Evolutionary conservation across 1,139 yeast genomes (phyloP).

Genomic region (Blastobotrys petasosporus): DNA sequence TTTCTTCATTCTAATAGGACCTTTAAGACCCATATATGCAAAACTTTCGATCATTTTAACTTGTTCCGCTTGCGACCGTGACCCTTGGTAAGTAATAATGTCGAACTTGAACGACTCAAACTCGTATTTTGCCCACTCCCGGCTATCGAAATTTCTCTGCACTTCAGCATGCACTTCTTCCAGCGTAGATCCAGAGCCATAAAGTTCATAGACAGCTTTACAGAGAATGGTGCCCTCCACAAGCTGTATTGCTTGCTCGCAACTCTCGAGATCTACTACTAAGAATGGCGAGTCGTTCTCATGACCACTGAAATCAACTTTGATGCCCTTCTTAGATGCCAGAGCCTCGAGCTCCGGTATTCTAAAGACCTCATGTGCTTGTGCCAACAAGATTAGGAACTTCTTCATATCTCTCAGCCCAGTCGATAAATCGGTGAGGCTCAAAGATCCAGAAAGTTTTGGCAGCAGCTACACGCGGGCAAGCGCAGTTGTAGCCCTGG

Average conservation of each 20-base stretch:
- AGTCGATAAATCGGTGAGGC: neutral
- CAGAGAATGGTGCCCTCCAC: slow-evolving; percentile 64
- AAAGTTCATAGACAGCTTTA: slow-evolving; percentile 75
- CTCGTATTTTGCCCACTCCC: slow-evolving; percentile 21
- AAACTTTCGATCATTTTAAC: slow-evolving; percentile 66
- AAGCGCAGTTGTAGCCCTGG: too few species aligned
- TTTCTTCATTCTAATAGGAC: slow-evolving; percentile 69
- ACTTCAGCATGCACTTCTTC: slow-evolving; percentile 56
- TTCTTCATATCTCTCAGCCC: slow-evolving; percentile 25
- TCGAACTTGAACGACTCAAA: slow-evolving; percentile 63
- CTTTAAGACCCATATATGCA: slow-evolving; percentile 62
- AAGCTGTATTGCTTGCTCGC: slow-evolving; percentile 59
- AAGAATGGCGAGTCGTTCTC: slow-evolving; percentile 61
- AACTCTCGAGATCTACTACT: slow-evolving; percentile 54
- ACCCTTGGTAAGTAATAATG: slow-evolving; percentile 67
- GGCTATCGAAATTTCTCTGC: slow-evolving; percentile 31
- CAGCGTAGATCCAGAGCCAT: slow-evolving; percentile 62
- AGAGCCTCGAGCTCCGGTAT: slow-evolving; percentile 77
- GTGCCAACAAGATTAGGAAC: slow-evolving; percentile 77
- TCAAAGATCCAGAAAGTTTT: too few species aligned
- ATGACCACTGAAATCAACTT: slow-evolving; percentile 57
- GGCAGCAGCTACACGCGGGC: too few species aligned
- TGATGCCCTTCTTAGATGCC: slow-evolving; percentile 55
- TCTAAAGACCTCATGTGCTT: slow-evolving; percentile 73
- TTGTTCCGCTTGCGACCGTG: slow-evolving; percentile 49